Conservation (phyloP, 1,284 basidiomycete genomes). For the Puccinia brachypodii region DNA sequence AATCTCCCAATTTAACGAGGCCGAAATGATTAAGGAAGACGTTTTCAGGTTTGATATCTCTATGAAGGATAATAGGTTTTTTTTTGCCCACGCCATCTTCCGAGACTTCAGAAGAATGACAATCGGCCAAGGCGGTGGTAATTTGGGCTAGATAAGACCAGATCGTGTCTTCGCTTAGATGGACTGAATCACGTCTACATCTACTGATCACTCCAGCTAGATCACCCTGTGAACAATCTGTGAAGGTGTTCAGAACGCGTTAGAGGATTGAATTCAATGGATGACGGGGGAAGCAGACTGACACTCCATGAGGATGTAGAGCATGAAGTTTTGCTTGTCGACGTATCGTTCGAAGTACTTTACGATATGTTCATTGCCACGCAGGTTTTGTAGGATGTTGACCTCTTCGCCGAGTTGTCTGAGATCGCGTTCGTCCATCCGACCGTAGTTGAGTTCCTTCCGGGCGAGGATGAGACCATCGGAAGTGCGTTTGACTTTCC, state of each 20-base stretch:
- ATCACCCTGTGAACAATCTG: slow-evolving; percentile 48
- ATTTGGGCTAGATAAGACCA: slow-evolving; percentile 96
- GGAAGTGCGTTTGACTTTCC: slow-evolving; percentile 79
- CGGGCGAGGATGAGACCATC: slow-evolving; percentile 87
- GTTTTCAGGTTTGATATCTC: slow-evolving; percentile 96
- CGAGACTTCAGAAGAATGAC: slow-evolving; percentile 64
- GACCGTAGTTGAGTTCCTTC: slow-evolving; percentile 92
- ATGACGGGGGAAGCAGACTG: slow-evolving; percentile 7
- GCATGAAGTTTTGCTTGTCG: slow-evolving; percentile 82
- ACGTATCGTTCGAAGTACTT: slow-evolving; percentile 87
- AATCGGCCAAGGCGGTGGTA: slow-evolving; percentile 82
- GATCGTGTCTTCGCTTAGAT: slow-evolving; percentile 80
- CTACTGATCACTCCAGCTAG: slow-evolving; percentile 43
- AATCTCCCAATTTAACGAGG: slow-evolving; percentile 89
- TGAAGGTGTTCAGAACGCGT: background rate
- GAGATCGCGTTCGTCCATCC: slow-evolving; percentile 86
- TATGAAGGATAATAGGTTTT: slow-evolving; percentile 69
- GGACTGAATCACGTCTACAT: slow-evolving; percentile 47
- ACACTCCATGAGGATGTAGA: slow-evolving; percentile 89
- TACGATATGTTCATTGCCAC: slow-evolving; percentile 86
- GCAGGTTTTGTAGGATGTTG: slow-evolving; percentile 90
- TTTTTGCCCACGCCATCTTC: slow-evolving; percentile 49
- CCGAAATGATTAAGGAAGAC: slow-evolving; percentile 79
- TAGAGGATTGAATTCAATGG: background rate
- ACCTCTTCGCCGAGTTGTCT: slow-evolving; percentile 98